Conservation (phyloP, 495 filamentous ascomycete species). For the Aspergillus baeticus region DNA sequence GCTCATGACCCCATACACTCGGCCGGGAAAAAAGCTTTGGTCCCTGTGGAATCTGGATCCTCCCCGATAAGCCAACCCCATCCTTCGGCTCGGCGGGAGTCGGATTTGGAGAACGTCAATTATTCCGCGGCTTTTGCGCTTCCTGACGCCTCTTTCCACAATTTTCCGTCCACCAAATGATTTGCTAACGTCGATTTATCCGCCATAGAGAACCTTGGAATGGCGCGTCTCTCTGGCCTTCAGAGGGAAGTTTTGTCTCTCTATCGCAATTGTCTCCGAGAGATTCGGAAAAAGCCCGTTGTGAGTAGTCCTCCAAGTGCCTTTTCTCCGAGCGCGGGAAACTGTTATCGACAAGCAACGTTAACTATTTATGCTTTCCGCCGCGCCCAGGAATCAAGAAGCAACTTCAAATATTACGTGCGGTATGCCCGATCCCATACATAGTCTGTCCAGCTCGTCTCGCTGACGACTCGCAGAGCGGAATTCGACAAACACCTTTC, state of each 20-base stretch:
- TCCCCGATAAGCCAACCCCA: neutral
- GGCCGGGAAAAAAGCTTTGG: neutral
- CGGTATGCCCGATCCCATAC: conserved; percentile 39
- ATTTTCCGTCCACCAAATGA: conserved; percentile 14
- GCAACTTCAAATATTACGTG: conserved; percentile 55
- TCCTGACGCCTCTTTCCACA: neutral
- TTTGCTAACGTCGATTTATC: neutral
- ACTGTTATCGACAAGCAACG: neutral
- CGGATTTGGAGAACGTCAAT: neutral
- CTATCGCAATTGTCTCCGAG: conserved; percentile 82
- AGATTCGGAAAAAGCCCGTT: conserved; percentile 74
- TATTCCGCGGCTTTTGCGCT: neutral
- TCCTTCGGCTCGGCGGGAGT: neutral
- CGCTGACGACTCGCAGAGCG: conserved; percentile 40
- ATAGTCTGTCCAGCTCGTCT: neutral
- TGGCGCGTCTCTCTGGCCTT: conserved; percentile 73
- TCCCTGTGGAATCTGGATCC: no score
- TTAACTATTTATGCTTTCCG: conserved; percentile 6
- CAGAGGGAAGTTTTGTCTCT: conserved; percentile 85
- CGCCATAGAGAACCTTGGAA: conserved; percentile 34
- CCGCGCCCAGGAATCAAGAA: conserved; percentile 43
- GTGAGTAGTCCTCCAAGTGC: conserved; percentile 42
- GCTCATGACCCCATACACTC: conserved; percentile 3
- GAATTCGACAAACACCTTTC: conserved; percentile 73
- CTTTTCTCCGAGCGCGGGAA: neutral